Evolutionary conservation across 208 protist genomes (phyloP).

Genomic region (Histomonas meleagridis): DNA sequence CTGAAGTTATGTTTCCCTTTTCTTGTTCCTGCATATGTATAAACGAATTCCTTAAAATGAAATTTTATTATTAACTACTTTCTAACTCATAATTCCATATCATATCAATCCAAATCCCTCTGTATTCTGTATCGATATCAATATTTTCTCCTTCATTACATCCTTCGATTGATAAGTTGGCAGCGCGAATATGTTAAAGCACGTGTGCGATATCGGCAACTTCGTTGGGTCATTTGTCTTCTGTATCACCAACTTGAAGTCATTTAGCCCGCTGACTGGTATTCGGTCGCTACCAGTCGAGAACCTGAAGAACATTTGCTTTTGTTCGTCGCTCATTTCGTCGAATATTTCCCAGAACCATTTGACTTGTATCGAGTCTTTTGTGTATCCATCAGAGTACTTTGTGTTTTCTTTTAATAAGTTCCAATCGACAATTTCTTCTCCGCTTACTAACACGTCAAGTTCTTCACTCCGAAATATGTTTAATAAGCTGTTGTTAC

Average conservation of each 20-base stretch:
- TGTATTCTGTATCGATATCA: slow-evolving; percentile 44
- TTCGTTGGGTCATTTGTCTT: neutral
- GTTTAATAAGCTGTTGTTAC: slow-evolving; percentile 37
- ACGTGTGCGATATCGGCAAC: slow-evolving; percentile 68
- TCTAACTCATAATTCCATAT: too few relatives aligned
- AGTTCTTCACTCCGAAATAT: slow-evolving; percentile 58
- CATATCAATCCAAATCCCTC: slow-evolving; percentile 52
- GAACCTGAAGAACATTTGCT: slow-evolving; percentile 56
- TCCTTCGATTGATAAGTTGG: slow-evolving; percentile 62
- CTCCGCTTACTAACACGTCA: slow-evolving; percentile 62
- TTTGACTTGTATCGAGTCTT: slow-evolving; percentile 40
- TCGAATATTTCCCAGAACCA: slow-evolving; percentile 57
- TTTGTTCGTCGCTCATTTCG: slow-evolving; percentile 46
- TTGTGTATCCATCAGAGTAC: slow-evolving; percentile 42
- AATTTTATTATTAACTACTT: too few relatives aligned
- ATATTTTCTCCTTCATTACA: slow-evolving; percentile 55
- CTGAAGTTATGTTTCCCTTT: too few relatives aligned
- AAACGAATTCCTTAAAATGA: too few relatives aligned
- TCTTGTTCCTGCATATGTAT: too few relatives aligned
- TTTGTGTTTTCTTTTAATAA: slow-evolving; percentile 57
- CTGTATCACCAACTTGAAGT: neutral
- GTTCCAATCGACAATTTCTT: slow-evolving; percentile 57
- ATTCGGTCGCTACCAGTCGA: slow-evolving; percentile 54
- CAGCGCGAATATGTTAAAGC: slow-evolving; percentile 68
- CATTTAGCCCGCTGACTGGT: slow-evolving; percentile 51